A percentile compares a stretch with the other conserved stretches of the same genome.
These are phyloP conservation scores for Pichia eremophila DNA, from an alignment of 805 yeast genomes.

Conservation along the genomic window DNA sequence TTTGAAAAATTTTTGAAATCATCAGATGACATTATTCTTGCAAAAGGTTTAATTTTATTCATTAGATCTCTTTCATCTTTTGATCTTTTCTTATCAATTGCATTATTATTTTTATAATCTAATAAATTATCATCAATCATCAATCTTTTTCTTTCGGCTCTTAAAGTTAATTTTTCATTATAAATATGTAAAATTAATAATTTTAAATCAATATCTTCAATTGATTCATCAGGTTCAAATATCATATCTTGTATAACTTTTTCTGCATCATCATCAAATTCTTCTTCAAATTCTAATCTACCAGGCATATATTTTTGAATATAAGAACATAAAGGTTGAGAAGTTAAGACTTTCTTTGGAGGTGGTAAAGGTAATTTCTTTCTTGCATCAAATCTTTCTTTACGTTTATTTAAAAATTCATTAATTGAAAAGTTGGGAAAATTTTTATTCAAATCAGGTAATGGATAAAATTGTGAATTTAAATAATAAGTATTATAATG, in stretches of 20 bases:
- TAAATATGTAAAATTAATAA: conserved; percentile 81
- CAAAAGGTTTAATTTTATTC: conserved; percentile 69
- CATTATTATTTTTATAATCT: conserved; percentile 76
- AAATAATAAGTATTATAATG: conserved; percentile 74
- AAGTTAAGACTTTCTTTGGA: conserved; percentile 79
- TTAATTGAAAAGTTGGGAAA: conserved; percentile 56
- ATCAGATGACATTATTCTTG: conserved; percentile 66
- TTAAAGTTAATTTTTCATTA: conserved; percentile 76
- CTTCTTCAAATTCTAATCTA: conserved; percentile 90
- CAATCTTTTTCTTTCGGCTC: conserved; percentile 87
- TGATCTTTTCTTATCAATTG: conserved; percentile 73
- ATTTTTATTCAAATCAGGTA: conserved; percentile 75
- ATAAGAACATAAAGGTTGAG: conserved; percentile 94
- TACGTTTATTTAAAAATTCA: conserved; percentile 60
- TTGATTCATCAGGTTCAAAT: conserved; percentile 87
- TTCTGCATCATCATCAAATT: conserved; percentile 96
- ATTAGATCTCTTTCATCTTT: conserved; percentile 84
- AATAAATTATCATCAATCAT: conserved; percentile 66
- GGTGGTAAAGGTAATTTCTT: conserved; percentile 72
- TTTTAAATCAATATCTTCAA: conserved; percentile 83
- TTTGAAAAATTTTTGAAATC: conserved; percentile 72
- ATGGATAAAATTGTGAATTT: conserved; percentile 65
- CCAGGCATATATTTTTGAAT: conserved; percentile 99
- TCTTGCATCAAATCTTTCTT: conserved; percentile 62
- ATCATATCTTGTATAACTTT: conserved; percentile 88